Evolutionary conservation across 805 yeast species (phyloP).

Genomic region (Jamesozyma lodderae): DNA sequence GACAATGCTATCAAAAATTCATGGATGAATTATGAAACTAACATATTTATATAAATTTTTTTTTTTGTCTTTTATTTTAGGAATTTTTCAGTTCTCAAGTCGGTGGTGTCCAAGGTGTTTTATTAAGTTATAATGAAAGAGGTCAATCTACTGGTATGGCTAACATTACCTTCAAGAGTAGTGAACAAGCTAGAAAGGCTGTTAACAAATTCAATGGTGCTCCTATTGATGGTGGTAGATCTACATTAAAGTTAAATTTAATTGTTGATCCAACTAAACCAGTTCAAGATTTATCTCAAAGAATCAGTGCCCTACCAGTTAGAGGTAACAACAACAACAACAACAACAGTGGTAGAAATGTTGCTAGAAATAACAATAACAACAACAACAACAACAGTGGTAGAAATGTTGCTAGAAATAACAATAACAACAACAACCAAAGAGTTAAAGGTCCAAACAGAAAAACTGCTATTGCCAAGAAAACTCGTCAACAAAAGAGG

Average conservation of each 20-base stretch:
- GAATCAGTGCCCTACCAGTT: slow-evolving; percentile 45
- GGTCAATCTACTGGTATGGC: slow-evolving; percentile 92
- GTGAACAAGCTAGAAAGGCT: slow-evolving; percentile 67
- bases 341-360: slow-evolving; percentile 2
- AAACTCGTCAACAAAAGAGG: slow-evolving; percentile 29
- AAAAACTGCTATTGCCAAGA: slow-evolving; percentile 29
- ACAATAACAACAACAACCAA: slow-evolving; percentile 8
- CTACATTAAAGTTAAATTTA: slow-evolving; percentile 69
- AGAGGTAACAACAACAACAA: slow-evolving; percentile 4
- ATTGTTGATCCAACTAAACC: slow-evolving; percentile 75
- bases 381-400: neutral
- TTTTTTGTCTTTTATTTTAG: slow-evolving; percentile 35
- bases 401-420: slow-evolving; percentile 10
- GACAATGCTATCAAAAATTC: neutral
- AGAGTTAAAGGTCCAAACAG: slow-evolving; percentile 26
- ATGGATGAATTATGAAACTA: neutral
- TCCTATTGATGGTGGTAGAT: slow-evolving; percentile 81
- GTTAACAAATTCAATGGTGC: slow-evolving; percentile 83
- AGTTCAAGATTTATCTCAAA: slow-evolving; percentile 51
- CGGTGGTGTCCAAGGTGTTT: slow-evolving; percentile 71
- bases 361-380: neutral
- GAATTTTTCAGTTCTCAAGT: slow-evolving; percentile 82
- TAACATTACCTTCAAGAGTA: slow-evolving; percentile 64
- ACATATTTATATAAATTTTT: slow-evolving; percentile 5
- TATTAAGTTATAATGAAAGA: slow-evolving; percentile 70